Base-by-base conservation (phyloP, 768 basidiomycete species). In the Podaxis carcinomalis region DNA sequence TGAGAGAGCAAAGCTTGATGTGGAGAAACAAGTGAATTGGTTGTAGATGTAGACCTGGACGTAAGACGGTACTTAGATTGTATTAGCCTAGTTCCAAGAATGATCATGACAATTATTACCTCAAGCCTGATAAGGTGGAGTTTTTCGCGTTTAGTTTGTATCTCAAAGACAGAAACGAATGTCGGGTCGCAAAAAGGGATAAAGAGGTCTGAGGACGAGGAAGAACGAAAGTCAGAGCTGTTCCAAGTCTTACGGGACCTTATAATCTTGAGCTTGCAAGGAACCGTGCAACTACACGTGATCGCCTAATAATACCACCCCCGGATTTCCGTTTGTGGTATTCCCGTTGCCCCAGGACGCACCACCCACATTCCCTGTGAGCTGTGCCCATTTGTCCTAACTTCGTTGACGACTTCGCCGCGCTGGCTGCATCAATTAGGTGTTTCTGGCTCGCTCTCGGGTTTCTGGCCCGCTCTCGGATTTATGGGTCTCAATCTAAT, bases 261-360 rank as follows among this genome's bases (percentile, higher is more conserved):
- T 32, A 32, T 32, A 32, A 32, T 32, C 32, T 32, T 32, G 32
- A 32, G 28, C 46, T 13, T 13, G 13, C 19, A 66, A 66, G 50
- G 65, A 69, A 47, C 59, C 56, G 35, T 60, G 61, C 35, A 52
- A 19, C 11, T 36, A 9, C 59, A 61, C 59, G 59, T 61, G 59
- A 60, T 46, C 27, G 51, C 54, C 51, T 19, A 49, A 25, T 49
- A 21, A 44, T n/a, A 47, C 7, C 23, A 3, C 16, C 13, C 35
- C 11, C 35, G 7, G 46, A 36, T 32, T 32, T 32, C 32, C 32
- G 5, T 32, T 32, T 32, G 9, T 55, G 47, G 47, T 44, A 56
- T 28, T 47, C 10, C 35, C 7, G 39, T 52, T 4, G 13, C 51
- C n/a, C 6, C 9, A 32, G 2, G 40, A n/a, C 11, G 7, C 19